Evolutionary conservation across 306 rosid species (phyloP).

Genomic region (Cicer chorassanicum): DNA sequence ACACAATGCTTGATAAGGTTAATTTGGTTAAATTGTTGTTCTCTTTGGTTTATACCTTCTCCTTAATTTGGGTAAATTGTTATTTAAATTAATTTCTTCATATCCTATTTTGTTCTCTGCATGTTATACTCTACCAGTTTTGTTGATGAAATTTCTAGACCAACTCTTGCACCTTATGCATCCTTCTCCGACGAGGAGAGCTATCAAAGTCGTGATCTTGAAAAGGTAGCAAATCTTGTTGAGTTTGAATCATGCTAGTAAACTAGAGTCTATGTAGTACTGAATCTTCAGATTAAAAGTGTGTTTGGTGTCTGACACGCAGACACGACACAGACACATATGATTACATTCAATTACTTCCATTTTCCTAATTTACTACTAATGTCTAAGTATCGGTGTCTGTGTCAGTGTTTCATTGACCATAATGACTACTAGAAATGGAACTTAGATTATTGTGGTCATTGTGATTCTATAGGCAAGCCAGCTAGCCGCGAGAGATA

Average conservation of each 20-base stretch:
- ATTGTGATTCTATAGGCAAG: slow-evolving; percentile 54
- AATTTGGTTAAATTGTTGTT: too few relatives aligned
- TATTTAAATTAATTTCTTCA: neutral
- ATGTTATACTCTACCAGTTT: slow-evolving; percentile 54
- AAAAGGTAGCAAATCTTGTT: slow-evolving; percentile 60
- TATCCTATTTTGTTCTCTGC: slow-evolving; percentile 2
- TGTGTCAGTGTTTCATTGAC: neutral
- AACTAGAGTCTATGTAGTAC: neutral
- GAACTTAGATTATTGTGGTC: slow-evolving; percentile 13
- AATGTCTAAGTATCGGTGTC: too few relatives aligned
- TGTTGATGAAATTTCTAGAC: slow-evolving; percentile 67
- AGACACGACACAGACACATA: too few relatives aligned
- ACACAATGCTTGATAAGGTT: too few relatives aligned
- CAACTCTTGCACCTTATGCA: slow-evolving; percentile 64
- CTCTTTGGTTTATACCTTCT: too few relatives aligned
- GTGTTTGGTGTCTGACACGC: too few relatives aligned
- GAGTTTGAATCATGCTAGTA: slow-evolving; percentile 6
- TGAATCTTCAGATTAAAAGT: too few relatives aligned
- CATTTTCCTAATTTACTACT: too few relatives aligned
- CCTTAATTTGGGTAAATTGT: too few relatives aligned
- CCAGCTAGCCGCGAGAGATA: slow-evolving; percentile 72
- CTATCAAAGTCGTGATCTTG: slow-evolving; percentile 81
- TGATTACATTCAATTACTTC: too few relatives aligned
- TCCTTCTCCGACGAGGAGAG: slow-evolving; percentile 70
- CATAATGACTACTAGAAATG: slow-evolving; percentile 5